Evolutionary conservation across 495 filamentous ascomycete genomes (phyloP), one percentile per base, ranked within the genome.

Genomic region (Aspergillus campestris): DNA sequence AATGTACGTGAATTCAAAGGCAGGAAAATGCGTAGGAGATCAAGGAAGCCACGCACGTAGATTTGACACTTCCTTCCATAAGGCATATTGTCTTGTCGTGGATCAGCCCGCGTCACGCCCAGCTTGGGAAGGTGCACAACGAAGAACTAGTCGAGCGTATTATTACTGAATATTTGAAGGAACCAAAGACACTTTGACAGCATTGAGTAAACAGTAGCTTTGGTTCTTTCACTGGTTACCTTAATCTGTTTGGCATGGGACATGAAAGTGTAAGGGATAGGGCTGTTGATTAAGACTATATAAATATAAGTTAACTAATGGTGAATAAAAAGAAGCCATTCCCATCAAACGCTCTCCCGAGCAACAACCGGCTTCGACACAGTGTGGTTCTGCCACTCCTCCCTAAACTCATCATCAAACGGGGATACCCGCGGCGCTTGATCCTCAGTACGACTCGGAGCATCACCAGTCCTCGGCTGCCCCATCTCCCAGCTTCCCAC

Each of bases 401-500:
- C 64, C 1, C 59, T 56, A 33, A 52, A 40, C 1, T 53, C 55
- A 12, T 50, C 38, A 1, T 48, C 40, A 33, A 58, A 55, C 10
- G 55, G 42, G 9, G 48, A 54, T 38, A 15, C n/a, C n/a, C n/a
- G 31, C 3, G 39, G n/a, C 15, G 33, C 34, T 11, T 44, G 39
- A 9, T 34, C 29, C 5, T 32, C 38, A 24, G 32, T 31, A 31
- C 47, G 36, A 38, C 15, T 29, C 18, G 45, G 13, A 10, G 27
- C 8, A 12, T 40, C 38, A 47, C 48, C 12, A 45, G 54, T 31
- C 11, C 40, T 55, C 9, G 55, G 60, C 31, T 72, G 55, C 8
- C 50, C 60, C 63, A 78, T 60, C 34, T 79, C 75, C 75, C 75
- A 79, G 48, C 72, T 76, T 9, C 72, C 74, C 4, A 65, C 51